Conservation (phyloP, 2,329 filamentous ascomycete species). For the Hypomyces perniciosus region DNA sequence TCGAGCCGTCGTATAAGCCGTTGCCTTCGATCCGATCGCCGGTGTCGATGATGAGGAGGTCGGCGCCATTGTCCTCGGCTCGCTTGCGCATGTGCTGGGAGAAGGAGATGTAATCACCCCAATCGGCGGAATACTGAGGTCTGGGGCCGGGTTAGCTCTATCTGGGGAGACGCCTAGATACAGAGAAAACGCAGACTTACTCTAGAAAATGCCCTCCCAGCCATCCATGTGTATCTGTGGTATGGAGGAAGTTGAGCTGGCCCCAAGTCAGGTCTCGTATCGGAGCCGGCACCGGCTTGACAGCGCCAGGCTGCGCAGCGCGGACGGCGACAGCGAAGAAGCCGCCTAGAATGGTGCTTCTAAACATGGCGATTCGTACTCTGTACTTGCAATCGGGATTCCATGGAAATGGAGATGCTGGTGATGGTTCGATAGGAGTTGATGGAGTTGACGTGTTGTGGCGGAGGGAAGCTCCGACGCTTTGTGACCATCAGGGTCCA, state of each 20-base stretch:
- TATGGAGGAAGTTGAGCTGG: conserved; percentile 96
- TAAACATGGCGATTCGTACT: conserved; percentile 20
- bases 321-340: conserved; percentile 32
- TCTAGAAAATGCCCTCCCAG: conserved; percentile 89
- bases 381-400: not conserved
- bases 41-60: conserved; percentile 90
- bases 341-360: conserved; percentile 20
- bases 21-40: conserved; percentile 93
- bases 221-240: conserved; percentile 95
- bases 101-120: conserved; percentile 97
- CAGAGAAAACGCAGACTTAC: conserved; percentile 37
- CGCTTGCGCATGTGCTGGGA: conserved; percentile 71
- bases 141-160: conserved; percentile 51
- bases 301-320: conserved; percentile 70
- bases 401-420: conserved; percentile 2
- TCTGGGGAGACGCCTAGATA: not conserved
- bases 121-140: conserved; percentile 89
- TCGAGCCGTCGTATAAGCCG: conserved; percentile 84
- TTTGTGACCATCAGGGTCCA: no score
- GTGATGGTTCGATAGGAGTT: not conserved
- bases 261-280: conserved; percentile 83
- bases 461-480: no score
- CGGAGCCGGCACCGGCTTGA: conserved; percentile 70
- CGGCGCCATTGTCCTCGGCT: conserved; percentile 71
- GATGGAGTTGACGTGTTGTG: no score